Percentiles rank a stretch among this genome's conserved stretches.
These are phyloP conservation scores for Celoporthe dispersa DNA, from an alignment of 2,329 filamentous ascomycete species.

Conservation along the genomic window DNA sequence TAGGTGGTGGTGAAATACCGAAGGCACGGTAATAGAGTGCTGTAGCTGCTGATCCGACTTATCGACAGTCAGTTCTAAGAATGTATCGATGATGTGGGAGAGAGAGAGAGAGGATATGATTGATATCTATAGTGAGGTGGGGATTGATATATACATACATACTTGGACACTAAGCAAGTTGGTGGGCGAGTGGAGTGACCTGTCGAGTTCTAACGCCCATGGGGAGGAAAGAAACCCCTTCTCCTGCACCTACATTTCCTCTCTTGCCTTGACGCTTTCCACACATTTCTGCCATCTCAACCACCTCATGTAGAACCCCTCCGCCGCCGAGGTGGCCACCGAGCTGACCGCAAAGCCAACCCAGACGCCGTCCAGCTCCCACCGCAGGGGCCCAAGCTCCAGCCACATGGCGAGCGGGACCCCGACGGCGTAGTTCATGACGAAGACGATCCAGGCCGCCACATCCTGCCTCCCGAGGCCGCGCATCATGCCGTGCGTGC, in stretches of 20 bases:
- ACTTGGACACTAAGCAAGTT: background rate
- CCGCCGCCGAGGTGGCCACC: slow-evolving; percentile 38
- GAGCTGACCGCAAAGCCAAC: slow-evolving; percentile 42
- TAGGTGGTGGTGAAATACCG: no score
- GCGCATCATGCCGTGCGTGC: slow-evolving; percentile 45
- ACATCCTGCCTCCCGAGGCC: slow-evolving; percentile 45
- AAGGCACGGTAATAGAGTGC: no score
- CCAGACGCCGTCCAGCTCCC: slow-evolving; percentile 43
- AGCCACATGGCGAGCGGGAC: slow-evolving; percentile 46
- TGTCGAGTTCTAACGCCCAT: background rate
- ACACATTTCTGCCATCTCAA: slow-evolving; percentile 27
- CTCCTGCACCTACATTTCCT: slow-evolving; percentile 13
- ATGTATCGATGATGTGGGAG: background rate
- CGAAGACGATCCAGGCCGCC: slow-evolving; percentile 43
- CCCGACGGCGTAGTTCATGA: slow-evolving; percentile 44
- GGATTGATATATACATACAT: background rate
- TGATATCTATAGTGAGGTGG: background rate
- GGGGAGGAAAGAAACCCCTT: background rate
- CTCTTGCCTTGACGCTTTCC: slow-evolving; percentile 25
- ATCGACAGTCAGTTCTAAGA: no score
- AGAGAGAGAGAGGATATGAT: no score
- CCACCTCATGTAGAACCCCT: slow-evolving; percentile 41
- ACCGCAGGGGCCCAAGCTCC: slow-evolving; percentile 39
- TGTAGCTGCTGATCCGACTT: no score
- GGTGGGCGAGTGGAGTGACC: background rate